phyloP scores from a whole-genome alignment of 2,329 filamentous ascomycete species.

The Arthrinium phaeospermum region DNA sequence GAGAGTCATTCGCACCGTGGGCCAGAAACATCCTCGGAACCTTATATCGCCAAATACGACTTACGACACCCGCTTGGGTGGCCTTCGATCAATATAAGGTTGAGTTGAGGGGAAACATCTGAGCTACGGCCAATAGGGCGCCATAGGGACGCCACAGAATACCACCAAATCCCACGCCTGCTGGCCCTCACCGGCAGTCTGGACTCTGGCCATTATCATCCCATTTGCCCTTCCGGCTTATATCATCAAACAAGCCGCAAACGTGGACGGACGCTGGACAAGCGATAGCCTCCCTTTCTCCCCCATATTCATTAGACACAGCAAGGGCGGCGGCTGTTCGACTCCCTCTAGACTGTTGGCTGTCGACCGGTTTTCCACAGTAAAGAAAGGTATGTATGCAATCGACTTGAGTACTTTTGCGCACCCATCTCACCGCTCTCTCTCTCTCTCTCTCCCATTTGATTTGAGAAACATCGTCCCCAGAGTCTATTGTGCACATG shows the following conservation, averaged over 20 bases:
- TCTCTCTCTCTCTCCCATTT: background rate
- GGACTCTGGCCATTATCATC: background rate
- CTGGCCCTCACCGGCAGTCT: background rate
- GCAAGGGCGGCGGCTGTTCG: background rate
- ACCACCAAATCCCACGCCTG: background rate
- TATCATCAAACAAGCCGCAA: slow-evolving; percentile 1
- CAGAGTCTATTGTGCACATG: background rate
- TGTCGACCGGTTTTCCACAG: background rate
- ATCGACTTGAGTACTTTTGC: background rate
- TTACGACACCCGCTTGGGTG: background rate
- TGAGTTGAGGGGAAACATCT: slow-evolving; percentile 6
- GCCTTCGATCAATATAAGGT: background rate
- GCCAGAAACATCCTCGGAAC: slow-evolving; percentile 7
- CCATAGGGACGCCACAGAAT: too few species aligned
- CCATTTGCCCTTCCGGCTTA: background rate
- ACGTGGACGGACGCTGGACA: background rate
- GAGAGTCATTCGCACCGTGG: slow-evolving; percentile 10
- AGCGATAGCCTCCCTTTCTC: background rate
- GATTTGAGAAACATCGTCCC: background rate
- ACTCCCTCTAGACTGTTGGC: background rate
- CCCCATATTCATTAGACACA: background rate
- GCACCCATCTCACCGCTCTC: slow-evolving; percentile 1
- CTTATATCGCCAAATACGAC: slow-evolving; percentile 5
- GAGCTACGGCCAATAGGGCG: background rate
- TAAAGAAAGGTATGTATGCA: background rate